Conservation (phyloP, 768 basidiomycete species). For the Psilocybe cyanescens region DNA sequence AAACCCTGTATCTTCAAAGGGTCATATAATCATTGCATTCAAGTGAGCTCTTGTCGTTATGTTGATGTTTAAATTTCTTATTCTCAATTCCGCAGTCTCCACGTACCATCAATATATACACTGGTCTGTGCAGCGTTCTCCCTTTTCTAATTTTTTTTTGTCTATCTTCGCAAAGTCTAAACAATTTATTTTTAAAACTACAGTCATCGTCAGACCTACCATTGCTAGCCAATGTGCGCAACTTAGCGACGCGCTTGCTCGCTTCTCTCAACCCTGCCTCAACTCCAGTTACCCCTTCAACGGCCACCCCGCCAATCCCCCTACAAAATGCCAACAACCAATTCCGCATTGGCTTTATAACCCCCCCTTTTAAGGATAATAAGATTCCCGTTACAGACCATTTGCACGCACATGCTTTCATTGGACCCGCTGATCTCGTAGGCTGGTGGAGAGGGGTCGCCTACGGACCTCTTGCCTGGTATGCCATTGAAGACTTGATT, state of each 20-base stretch:
- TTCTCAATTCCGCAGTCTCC: conserved; percentile 50
- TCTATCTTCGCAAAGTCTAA: not conserved
- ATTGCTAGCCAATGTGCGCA: conserved; percentile 65
- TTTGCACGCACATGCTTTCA: conserved; percentile 76
- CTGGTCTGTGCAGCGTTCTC: conserved; percentile 49
- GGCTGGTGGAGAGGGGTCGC: conserved; percentile 77
- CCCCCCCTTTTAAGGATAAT: conserved; percentile 75
- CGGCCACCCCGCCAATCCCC: conserved; percentile 35
- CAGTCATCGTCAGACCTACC: conserved; percentile 80
- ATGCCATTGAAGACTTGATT: conserved; percentile 75
- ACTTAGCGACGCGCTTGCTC: conserved; percentile 61
- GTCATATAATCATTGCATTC: conserved; percentile 75
- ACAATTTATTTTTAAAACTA: not conserved
- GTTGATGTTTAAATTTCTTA: conserved; percentile 10
- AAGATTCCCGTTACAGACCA: conserved; percentile 84
- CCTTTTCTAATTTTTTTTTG: not conserved
- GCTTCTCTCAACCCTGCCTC: conserved; percentile 44
- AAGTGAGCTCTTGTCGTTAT: conserved; percentile 51
- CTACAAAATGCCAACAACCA: conserved; percentile 34
- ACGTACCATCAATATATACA: conserved; percentile 78
- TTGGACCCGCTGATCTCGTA: conserved; percentile 63
- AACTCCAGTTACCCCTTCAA: conserved; percentile 38
- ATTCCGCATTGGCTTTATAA: conserved; percentile 78
- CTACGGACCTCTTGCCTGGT: conserved; percentile 74
- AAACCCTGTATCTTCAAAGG: conserved; percentile 73